Base-by-base conservation (phyloP, 2,329 filamentous ascomycete species). In the Exophiala bonariae region DNA sequence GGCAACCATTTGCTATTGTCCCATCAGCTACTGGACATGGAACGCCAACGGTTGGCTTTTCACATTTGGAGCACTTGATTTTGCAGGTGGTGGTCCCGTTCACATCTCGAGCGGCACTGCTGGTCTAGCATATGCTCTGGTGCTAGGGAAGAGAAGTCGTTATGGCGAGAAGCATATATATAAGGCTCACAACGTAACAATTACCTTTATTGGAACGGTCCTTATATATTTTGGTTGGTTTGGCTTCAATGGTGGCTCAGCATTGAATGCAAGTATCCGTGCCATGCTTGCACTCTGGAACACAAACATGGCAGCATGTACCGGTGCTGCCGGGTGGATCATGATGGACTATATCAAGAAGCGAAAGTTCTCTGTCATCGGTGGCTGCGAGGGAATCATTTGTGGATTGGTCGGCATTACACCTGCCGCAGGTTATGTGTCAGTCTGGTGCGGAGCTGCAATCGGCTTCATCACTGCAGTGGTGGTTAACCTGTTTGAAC, bases 181-280 rank as follows among this genome's bases (percentile, higher is more conserved):
- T 20, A 68, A 68, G 37, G 84, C 85, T 7, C 86, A 89, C 68
- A 89, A 87, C 62, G 83, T 87, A 35, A 87, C 85, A 48, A 76
- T 87, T 58, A 82, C 89, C 55, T 82, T 88, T 38, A 75, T 89
- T 37, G 86, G 86, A 17, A 88, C 86, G 3, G 56, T 60, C 0
- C 49, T 73, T 17, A 70, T 73, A 28, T 73, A 68, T 64, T 69
- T 69, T 70, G 56, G 56, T 3, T 96, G 89, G 90, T 93, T 95
- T 61, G 90, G 90, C 40, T 96, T 96, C 81, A 96, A 95, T 61
- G 89, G 87, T 39, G 89, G 89, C 54, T 90, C 86, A n/a, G 89
- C 89, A 10, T 75, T 93, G 46, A 78, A 83, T 39, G 89, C 89
- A 44, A 93, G 92, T 67, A 68, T 95, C 63, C 85, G 90, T 38